These are phyloP conservation scores for Panicum hallii DNA, from an alignment of 202 grass and related monocot genomes.

Conservation along the genomic window DNA sequence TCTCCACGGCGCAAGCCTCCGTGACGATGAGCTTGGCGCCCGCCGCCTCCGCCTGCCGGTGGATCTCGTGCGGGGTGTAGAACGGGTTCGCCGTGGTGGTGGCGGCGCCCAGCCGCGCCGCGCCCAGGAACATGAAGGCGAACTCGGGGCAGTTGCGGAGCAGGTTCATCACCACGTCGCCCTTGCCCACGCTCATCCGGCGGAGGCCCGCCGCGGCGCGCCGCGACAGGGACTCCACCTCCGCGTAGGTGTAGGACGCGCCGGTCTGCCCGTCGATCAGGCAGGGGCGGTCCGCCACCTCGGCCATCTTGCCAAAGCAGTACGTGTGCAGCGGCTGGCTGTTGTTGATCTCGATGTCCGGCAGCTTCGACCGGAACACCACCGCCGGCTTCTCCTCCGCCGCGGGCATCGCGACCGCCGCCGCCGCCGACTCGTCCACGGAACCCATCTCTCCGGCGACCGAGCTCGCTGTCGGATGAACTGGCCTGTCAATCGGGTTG, in stretches of 20 bases:
- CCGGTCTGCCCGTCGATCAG: constrained; percentile 75
- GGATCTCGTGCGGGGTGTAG: constrained; percentile 89
- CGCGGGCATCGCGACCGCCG: not conserved
- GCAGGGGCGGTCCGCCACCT: constrained; percentile 61
- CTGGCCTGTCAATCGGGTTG: not conserved
- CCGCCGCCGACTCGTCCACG: not conserved
- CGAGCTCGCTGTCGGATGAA: not conserved
- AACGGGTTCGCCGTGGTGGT: constrained; percentile 97
- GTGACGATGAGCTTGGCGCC: constrained; percentile 76
- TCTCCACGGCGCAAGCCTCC: constrained; percentile 81
- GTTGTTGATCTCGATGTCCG: constrained; percentile 79
- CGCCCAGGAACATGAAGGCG: constrained; percentile 84
- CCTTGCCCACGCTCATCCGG: constrained; percentile 59
- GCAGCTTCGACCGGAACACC: constrained; percentile 84
- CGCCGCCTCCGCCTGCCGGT: constrained; percentile 74
- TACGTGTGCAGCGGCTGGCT: constrained; percentile 73
- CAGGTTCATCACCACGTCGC: constrained; percentile 92
- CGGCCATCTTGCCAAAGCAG: constrained; percentile 69
- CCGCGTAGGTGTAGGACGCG: constrained; percentile 64
- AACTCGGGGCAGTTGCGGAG: constrained; percentile 96
- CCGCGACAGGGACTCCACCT: constrained; percentile 52
- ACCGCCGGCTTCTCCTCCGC: not conserved
- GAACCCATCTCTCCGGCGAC: constrained; percentile 57
- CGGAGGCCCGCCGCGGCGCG: constrained; percentile 65
- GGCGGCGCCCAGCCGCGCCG: constrained; percentile 64